phyloP scores from a whole-genome alignment of 1,284 basidiomycete species.

The Cutaneotrichosporon sp. region DNA sequence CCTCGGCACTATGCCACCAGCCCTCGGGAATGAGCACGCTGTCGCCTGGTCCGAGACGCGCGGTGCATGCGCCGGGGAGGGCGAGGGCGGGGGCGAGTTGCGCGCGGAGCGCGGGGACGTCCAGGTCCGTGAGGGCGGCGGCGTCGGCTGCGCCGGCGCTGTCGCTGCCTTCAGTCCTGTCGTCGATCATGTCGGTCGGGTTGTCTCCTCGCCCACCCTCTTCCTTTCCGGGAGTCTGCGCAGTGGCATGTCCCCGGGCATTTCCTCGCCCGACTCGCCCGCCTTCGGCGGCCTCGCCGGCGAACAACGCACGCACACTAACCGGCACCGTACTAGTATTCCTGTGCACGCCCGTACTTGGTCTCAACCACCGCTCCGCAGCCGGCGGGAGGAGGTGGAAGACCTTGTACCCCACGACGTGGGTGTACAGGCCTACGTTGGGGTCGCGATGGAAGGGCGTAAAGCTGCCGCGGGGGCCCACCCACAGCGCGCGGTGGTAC shows the following conservation, averaged over 20 bases:
- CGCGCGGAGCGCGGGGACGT: neutral
- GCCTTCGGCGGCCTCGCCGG: no score
- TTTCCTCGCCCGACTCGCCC: no score
- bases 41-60: constrained; percentile 29
- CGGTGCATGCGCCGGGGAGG: constrained; percentile 28
- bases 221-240: neutral
- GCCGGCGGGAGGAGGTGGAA: constrained; percentile 38
- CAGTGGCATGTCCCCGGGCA: neutral
- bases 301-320: constrained; percentile 1
- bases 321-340: constrained; percentile 10
- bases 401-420: constrained; percentile 34
- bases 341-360: neutral
- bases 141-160: no score
- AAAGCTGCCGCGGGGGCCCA: constrained; percentile 36
- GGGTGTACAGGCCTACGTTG: constrained; percentile 41
- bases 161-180: no score
- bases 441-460: constrained; percentile 45
- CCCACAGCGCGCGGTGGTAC: constrained; percentile 40
- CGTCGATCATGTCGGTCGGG: no score
- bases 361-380: constrained; percentile 21
- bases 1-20: constrained; percentile 44
- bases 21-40: constrained; percentile 41
- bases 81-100: constrained; percentile 21
- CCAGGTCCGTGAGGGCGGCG: no score
- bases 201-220: neutral